Evolutionary conservation across 257 asterid species (phyloP).

Genomic region (Lantana camara): DNA sequence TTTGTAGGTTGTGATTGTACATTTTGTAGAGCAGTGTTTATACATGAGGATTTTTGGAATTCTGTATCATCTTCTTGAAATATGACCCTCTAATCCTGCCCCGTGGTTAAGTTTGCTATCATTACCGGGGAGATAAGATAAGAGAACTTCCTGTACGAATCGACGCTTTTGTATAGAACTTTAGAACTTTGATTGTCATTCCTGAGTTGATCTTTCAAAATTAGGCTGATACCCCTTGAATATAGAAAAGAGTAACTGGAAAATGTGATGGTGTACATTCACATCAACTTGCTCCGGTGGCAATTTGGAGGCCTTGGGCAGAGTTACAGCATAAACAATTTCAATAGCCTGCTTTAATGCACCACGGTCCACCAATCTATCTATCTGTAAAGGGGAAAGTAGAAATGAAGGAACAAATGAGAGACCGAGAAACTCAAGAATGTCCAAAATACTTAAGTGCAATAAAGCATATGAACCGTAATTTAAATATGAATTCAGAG

Average conservation of each 20-base stretch:
- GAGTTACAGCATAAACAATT: conserved; percentile 91
- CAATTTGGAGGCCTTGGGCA: conserved; percentile 91
- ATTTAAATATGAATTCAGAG: background rate
- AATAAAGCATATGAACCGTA: background rate
- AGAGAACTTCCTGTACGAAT: too few species aligned
- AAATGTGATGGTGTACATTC: conserved; percentile 93
- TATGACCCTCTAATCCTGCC: background rate
- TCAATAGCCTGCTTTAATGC: conserved; percentile 94
- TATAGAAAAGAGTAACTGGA: too few species aligned
- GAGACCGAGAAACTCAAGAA: conserved; percentile 5
- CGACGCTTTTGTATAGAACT: too few species aligned
- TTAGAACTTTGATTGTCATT: too few species aligned
- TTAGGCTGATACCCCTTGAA: too few species aligned
- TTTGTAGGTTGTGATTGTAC: conserved; percentile 10
- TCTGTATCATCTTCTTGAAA: background rate
- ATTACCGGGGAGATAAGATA: too few species aligned
- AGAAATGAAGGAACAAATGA: conserved; percentile 19
- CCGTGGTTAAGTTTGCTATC: too few species aligned
- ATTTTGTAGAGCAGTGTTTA: background rate
- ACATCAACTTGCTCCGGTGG: conserved; percentile 96
- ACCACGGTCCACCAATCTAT: conserved; percentile 91
- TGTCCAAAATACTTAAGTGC: background rate
- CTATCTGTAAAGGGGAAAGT: conserved; percentile 50
- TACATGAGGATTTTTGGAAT: background rate
- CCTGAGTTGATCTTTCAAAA: too few species aligned